Evolutionary conservation across 495 filamentous ascomycete genomes (phyloP).

Genomic region (Tuber magnatum): DNA sequence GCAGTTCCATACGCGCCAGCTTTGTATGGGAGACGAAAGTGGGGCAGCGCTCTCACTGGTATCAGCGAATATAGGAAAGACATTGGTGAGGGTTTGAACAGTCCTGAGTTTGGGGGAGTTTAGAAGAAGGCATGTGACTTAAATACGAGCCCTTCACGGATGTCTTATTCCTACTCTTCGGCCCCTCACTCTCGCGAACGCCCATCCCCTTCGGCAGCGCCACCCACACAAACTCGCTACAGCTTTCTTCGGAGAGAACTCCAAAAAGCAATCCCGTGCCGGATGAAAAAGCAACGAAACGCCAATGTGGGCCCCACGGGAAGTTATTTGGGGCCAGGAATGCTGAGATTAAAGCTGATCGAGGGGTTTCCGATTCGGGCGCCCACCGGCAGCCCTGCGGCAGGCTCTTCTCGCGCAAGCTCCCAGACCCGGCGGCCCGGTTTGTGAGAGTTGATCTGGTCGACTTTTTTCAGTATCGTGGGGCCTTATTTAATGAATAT

Average conservation of each 20-base stretch:
- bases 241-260: background rate
- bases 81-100: background rate
- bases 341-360: background rate
- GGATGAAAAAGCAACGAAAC: background rate
- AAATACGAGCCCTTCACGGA: background rate
- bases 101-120: background rate
- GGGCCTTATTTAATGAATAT: background rate
- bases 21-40: conserved; percentile 42
- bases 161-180: background rate
- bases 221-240: background rate
- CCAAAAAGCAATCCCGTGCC: background rate
- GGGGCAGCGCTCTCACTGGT: conserved; percentile 22
- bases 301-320: background rate
- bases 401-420: background rate
- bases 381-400: conserved; percentile 3
- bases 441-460: background rate
- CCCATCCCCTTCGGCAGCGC: background rate
- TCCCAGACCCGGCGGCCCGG: conserved; percentile 1
- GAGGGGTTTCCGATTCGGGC: background rate
- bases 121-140: background rate
- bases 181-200: background rate
- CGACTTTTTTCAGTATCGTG: background rate
- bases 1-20: conserved; percentile 44
- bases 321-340: background rate
- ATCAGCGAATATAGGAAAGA: background rate